Percentiles rank a stretch among this genome's conserved stretches.
These are phyloP conservation scores for Paramecium tetraurelia DNA, from an alignment of 73 alveolate genomes.

Conservation along the genomic window DNA sequence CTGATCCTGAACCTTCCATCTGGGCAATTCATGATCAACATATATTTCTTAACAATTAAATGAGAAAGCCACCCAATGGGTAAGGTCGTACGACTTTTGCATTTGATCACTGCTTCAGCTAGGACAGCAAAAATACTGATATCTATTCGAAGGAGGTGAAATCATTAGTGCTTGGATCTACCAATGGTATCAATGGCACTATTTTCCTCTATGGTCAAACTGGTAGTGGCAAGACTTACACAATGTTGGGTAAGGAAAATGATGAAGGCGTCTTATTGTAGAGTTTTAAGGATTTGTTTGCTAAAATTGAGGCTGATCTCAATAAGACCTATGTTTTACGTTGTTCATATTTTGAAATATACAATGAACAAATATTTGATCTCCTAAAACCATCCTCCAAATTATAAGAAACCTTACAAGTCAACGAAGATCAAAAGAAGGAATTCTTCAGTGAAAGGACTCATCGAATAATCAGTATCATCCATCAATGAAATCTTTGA, in stretches of 20 bases:
- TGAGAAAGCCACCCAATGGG: background rate
- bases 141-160: conserved; percentile 37
- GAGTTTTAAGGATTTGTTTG: conserved; percentile 40
- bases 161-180: conserved; percentile 35
- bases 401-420: conserved; percentile 55
- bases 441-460: conserved; percentile 81
- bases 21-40: conserved; percentile 50
- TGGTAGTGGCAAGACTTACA: conserved; percentile 73
- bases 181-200: conserved; percentile 65
- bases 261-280: conserved; percentile 51
- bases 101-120: conserved; percentile 43
- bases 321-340: conserved; percentile 70
- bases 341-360: conserved; percentile 91
- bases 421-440: conserved; percentile 71
- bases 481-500: conserved; percentile 78
- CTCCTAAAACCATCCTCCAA: conserved; percentile 72
- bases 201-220: conserved; percentile 67
- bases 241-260: conserved; percentile 63
- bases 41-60: background rate
- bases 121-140: conserved; percentile 2
- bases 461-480: conserved; percentile 73
- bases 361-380: conserved; percentile 95
- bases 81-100: conserved; percentile 33
- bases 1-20: conserved; percentile 47
- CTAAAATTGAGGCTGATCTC: conserved; percentile 36